Conservation (phyloP, 202 grass and related monocot species). For the Panicum hallii region DNA sequence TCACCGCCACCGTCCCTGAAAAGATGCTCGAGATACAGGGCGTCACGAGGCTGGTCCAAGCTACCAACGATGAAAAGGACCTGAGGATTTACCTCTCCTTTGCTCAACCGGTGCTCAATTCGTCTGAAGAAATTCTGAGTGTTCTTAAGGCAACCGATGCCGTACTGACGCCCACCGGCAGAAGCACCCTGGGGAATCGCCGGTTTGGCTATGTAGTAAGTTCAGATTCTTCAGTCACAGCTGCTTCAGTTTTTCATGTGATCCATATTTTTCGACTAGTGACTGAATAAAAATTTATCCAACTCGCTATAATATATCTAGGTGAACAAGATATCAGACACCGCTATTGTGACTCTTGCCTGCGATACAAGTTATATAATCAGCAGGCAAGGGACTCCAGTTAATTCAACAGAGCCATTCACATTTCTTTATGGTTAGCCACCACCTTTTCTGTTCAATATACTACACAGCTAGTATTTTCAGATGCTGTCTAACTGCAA, state of each 20-base stretch:
- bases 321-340: constrained; percentile 71
- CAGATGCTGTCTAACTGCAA: not conserved
- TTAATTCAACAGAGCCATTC: constrained; percentile 60
- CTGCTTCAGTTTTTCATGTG: not conserved
- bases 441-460: not conserved
- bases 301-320: constrained; percentile 20
- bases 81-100: constrained; percentile 79
- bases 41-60: constrained; percentile 61
- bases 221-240: not conserved
- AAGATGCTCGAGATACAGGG: constrained; percentile 71
- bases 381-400: constrained; percentile 85
- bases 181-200: constrained; percentile 66
- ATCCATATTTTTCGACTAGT: not conserved
- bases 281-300: not conserved
- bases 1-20: constrained; percentile 57
- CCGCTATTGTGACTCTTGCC: constrained; percentile 60
- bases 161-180: constrained; percentile 69
- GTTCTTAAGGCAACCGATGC: constrained; percentile 54
- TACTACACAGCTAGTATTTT: not conserved
- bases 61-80: constrained; percentile 63
- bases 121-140: constrained; percentile 60
- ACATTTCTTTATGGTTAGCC: constrained; percentile 89
- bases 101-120: constrained; percentile 73
- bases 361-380: constrained; percentile 68
- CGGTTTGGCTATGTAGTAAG: constrained; percentile 87